Evolutionary conservation across 2,329 filamentous ascomycete species (phyloP).

Genomic region (Colletotrichum sp.): DNA sequence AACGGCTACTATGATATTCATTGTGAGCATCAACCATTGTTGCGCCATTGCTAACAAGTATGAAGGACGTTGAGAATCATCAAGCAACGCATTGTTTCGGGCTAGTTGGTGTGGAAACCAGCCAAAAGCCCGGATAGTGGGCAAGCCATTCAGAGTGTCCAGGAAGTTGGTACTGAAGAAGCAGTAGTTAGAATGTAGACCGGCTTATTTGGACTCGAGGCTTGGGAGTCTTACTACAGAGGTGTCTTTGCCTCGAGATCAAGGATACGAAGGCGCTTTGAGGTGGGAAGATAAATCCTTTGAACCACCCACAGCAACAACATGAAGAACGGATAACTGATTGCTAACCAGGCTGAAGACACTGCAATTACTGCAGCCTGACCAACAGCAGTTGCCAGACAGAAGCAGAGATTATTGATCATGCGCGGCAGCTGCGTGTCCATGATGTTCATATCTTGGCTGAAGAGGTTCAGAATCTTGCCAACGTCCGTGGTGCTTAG

Average conservation of each 20-base stretch:
- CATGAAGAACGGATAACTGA: slow-evolving; percentile 53
- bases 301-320: slow-evolving; percentile 54
- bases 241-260: slow-evolving; percentile 64
- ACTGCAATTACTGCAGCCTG: slow-evolving; percentile 50
- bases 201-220: neutral
- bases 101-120: slow-evolving; percentile 48
- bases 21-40: slow-evolving; percentile 57
- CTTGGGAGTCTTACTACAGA: slow-evolving; percentile 49
- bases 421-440: slow-evolving; percentile 21
- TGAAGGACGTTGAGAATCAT: slow-evolving; percentile 59
- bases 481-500: neutral
- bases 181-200: neutral
- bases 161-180: slow-evolving; percentile 50
- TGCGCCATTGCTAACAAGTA: slow-evolving; percentile 63
- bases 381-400: slow-evolving; percentile 39
- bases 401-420: neutral
- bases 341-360: slow-evolving; percentile 46
- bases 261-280: slow-evolving; percentile 62
- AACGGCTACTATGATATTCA: slow-evolving; percentile 52
- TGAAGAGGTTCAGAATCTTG: neutral
- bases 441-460: slow-evolving; percentile 26
- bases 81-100: slow-evolving; percentile 50
- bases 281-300: slow-evolving; percentile 63
- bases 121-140: slow-evolving; percentile 61
- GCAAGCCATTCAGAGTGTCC: slow-evolving; percentile 58